Percentiles rank a stretch among this genome's conserved stretches.
These are phyloP conservation scores for Paracoccidioides lutzii DNA, from an alignment of 2,329 filamentous ascomycete genomes.

Conservation along the genomic window DNA sequence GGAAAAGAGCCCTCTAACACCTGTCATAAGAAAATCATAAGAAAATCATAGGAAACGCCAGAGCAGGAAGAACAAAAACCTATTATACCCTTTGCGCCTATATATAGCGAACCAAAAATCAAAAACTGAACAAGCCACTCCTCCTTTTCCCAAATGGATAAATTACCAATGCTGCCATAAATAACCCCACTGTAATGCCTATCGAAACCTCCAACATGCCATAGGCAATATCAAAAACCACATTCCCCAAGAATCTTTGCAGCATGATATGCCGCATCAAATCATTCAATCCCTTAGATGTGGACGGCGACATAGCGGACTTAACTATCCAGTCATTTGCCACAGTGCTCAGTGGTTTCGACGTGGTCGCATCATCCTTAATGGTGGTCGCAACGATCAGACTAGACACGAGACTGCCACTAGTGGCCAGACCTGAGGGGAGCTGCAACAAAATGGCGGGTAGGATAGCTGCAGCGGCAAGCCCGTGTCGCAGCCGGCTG, in stretches of 20 bases:
- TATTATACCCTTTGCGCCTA: too few relatives aligned
- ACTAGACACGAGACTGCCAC: conserved; percentile 44
- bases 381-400: conserved; percentile 26
- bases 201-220: conserved; percentile 38
- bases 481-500: conserved; percentile 56
- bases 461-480: conserved; percentile 73
- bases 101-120: background rate
- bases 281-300: background rate
- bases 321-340: conserved; percentile 7
- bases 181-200: conserved; percentile 36
- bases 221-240: conserved; percentile 33
- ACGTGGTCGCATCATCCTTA: conserved; percentile 9
- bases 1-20: background rate
- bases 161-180: conserved; percentile 34
- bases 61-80: background rate
- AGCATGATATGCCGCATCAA: conserved; percentile 17
- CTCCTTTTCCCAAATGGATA: conserved; percentile 36
- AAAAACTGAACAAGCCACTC: conserved; percentile 36
- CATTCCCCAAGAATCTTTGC: conserved; percentile 20
- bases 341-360: background rate
- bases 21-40: background rate
- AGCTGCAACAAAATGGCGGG: conserved; percentile 70
- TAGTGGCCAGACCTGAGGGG: conserved; percentile 46
- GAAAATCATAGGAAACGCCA: too few relatives aligned
- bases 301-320: background rate